Evolutionary conservation across 2,329 filamentous ascomycete genomes (phyloP), one percentile per base, ranked within the genome.

Genomic region (Nothomitra cinnamomea): DNA sequence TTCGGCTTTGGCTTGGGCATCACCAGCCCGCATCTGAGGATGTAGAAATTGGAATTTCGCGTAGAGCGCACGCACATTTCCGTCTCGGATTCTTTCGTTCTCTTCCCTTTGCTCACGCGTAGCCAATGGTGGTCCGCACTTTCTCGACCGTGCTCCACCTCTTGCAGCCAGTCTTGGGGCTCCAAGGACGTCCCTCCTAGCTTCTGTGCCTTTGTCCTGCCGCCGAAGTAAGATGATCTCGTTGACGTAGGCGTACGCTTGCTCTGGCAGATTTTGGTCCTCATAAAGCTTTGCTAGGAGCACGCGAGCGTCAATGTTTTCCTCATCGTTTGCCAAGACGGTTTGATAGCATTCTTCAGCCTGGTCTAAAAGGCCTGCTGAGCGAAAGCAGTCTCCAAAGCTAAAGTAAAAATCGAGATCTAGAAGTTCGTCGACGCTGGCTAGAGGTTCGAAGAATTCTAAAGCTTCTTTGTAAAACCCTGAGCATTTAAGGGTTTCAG

Each of bases 261-360:
- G 80, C 61, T 88, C 83, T 21, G 77, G 80, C 67, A 83, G 79
- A 57, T 81, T 81, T 45, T 77, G 76, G 57, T 76, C 79, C 64
- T 94, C 87, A 62, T 94, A 95, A 65, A 95, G 79, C 61, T 85
- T 88, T 12, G 87, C 87, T 8, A 95, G 72, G 60, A 87, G 79
- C 28, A 85, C 79, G 40, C 87, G 82, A 40, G 87, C 85, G 57
- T 88, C 82, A 49, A 90, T 80, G 55, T 83, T 81, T 41, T 79
- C 72, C 45, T 80, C 71, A 57, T 94, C 84, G 56, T 80, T 75
- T 52, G 87, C 79, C 38, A 87, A 79, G 10, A 89, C 79, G 1
- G 78, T 78, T 22, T 87, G 75, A 60, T 89, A 92, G 62, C 80
- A 85, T 58, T 85, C 80, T 61, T 90, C 83, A 0, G 89, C 88